These are phyloP conservation scores for Chrysophaeum taylorii DNA, from an alignment of 352 stramenopile species.

Conservation along the genomic window DNA sequence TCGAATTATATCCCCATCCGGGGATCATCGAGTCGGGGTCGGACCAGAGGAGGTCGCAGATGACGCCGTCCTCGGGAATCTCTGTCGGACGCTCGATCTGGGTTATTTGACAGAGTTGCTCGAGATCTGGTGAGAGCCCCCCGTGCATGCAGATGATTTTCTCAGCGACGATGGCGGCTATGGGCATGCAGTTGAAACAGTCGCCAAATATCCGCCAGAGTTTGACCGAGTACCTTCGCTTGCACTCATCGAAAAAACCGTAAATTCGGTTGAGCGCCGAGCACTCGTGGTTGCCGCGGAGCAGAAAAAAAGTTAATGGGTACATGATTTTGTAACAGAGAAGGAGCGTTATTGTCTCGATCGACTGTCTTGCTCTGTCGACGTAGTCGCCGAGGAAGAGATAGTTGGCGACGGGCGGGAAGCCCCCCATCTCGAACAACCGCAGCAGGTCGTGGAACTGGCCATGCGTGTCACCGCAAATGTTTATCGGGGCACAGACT, in stretches of 20 bases:
- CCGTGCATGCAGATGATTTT: conserved; percentile 95
- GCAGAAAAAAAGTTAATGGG: conserved; percentile 76
- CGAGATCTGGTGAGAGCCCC: conserved; percentile 64
- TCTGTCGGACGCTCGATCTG: conserved; percentile 46
- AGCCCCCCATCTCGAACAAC: conserved; percentile 75
- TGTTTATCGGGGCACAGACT: conserved; percentile 82
- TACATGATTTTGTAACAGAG: conserved; percentile 90
- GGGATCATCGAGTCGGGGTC: conserved; percentile 43
- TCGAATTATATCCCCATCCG: conserved; percentile 42
- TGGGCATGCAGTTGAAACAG: conserved; percentile 86
- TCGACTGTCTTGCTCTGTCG: conserved; percentile 82
- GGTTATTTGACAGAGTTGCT: conserved; percentile 45
- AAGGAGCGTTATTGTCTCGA: conserved; percentile 83
- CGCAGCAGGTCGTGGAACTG: conserved; percentile 72
- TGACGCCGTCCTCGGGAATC: conserved; percentile 45
- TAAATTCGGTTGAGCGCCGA: conserved; percentile 89
- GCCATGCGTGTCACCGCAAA: conserved; percentile 74
- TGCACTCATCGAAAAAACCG: conserved; percentile 85
- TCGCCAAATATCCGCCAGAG: conserved; percentile 83
- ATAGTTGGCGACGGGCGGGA: conserved; percentile 59
- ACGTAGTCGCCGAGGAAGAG: conserved; percentile 46
- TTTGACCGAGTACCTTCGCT: conserved; percentile 71
- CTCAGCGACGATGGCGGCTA: conserved; percentile 66
- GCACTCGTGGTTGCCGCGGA: conserved; percentile 87
- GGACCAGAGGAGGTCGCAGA: conserved; percentile 51